Percentiles rank a stretch among this genome's conserved stretches.
These are phyloP conservation scores for Chalciporus chontae DNA, from an alignment of 768 basidiomycete species.

Conservation along the genomic window DNA sequence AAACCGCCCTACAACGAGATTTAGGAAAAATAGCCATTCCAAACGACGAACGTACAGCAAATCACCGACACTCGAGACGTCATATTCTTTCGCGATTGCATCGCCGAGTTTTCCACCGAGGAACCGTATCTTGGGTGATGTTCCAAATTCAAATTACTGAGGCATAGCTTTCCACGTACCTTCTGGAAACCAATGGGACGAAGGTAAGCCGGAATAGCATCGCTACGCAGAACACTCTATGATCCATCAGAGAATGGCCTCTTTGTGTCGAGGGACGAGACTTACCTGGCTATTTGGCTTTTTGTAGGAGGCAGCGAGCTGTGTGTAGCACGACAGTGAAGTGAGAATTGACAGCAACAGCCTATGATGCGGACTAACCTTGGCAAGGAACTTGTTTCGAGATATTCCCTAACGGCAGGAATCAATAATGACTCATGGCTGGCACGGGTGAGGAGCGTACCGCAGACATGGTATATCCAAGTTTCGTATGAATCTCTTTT, in stretches of 20 bases:
- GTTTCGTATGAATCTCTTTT: constrained; percentile 56
- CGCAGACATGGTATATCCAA: constrained; percentile 94
- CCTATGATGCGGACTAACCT: constrained; percentile 49
- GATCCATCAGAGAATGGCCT: constrained; percentile 1
- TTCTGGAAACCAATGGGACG: constrained; percentile 86
- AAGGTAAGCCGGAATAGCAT: constrained; percentile 82
- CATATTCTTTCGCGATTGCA: constrained; percentile 83
- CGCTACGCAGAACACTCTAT: constrained; percentile 81
- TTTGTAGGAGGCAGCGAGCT: constrained; percentile 89
- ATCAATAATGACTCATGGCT: background rate
- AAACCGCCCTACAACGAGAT: constrained; percentile 43
- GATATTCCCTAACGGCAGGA: constrained; percentile 65
- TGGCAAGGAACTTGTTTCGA: constrained; percentile 92
- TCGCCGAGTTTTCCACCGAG: constrained; percentile 93
- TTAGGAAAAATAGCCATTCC: background rate
- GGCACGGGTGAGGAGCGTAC: constrained; percentile 41
- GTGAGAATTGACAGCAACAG: background rate
- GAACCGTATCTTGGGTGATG: constrained; percentile 69
- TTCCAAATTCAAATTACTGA: constrained; percentile 1
- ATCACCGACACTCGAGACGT: constrained; percentile 86
- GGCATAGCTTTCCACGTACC: constrained; percentile 34
- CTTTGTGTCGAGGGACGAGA: background rate
- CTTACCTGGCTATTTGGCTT: constrained; percentile 84
- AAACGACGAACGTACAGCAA: constrained; percentile 59
- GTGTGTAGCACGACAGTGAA: constrained; percentile 6